Conservation (phyloP, 2,329 filamentous ascomycete species). For the Chlorencoelia australis region DNA sequence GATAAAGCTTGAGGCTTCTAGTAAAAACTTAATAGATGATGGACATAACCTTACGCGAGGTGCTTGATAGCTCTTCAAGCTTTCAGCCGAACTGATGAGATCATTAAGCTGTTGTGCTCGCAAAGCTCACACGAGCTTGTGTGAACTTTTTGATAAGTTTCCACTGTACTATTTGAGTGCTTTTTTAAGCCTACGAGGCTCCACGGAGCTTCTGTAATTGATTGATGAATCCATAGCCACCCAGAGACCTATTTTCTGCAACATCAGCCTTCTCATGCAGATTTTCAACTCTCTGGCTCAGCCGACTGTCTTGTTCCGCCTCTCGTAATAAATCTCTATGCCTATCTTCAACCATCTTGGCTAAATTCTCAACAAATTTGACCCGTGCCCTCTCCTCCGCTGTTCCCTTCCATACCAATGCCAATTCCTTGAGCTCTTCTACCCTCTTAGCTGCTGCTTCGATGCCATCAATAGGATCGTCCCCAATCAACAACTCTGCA, state of each 20-base stretch:
- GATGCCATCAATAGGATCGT: conserved; percentile 55
- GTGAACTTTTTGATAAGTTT: background rate
- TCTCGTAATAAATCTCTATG: conserved; percentile 26
- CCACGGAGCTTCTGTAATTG: conserved; percentile 28
- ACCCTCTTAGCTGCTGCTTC: conserved; percentile 66
- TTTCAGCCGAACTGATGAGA: background rate
- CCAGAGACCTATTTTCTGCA: conserved; percentile 18
- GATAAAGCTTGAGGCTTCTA: too few relatives aligned
- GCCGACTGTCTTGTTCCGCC: conserved; percentile 20
- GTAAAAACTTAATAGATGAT: too few relatives aligned
- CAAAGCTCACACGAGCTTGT: too few relatives aligned
- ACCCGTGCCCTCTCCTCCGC: conserved; percentile 80
- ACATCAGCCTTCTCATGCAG: conserved; percentile 16
- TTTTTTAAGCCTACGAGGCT: conserved; percentile 14
- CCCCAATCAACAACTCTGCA: conserved; percentile 48
- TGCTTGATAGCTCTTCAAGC: background rate
- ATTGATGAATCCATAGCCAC: conserved; percentile 28
- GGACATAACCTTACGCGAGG: too few relatives aligned
- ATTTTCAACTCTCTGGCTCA: conserved; percentile 19
- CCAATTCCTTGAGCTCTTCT: conserved; percentile 65
- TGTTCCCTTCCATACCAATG: conserved; percentile 87
- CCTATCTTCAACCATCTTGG: conserved; percentile 72
- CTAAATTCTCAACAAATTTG: conserved; percentile 73
- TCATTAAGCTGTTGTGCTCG: background rate
- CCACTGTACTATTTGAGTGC: background rate